Evolutionary conservation across 768 basidiomycete genomes (phyloP), one percentile per base, ranked within the genome.

Genomic region (Xerocomus brunneocitrinus): DNA sequence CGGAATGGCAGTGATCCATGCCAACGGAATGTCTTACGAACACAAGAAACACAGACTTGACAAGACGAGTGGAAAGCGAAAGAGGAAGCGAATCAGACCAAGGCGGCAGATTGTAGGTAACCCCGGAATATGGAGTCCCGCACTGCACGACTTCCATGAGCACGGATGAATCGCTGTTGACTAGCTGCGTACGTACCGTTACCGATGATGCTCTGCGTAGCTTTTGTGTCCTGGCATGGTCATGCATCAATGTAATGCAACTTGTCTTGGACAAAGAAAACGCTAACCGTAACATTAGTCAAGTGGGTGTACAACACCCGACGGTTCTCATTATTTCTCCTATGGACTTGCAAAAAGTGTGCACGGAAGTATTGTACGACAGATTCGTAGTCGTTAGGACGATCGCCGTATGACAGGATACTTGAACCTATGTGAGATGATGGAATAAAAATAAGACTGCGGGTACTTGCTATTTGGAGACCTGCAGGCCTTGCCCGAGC

Each of bases 341-440:
- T 74, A 66, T 91, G 89, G 16, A 88, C 68, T 67, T 92, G 89
- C 55, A 89, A 72, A 72, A 93, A 93, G 61, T 92, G 91, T 34
- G 88, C 85, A 9, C 87, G 85, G 80, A 93, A 92, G 71, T 92
- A 92, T 63, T 87, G 83, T 40, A 89, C 82, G 22, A 89, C 87
- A 5, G 84, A 82, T 53, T 91, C 87, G 62, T 84, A 90, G 61
- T 85, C 86, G 65, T 92, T 91, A n/a, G 80, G 70, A 38, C 89
- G 82, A 57, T 89, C 83, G 27, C 85, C 87, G 58, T 85, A 91
- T 6, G 89, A 91, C 32, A 89, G 82, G 62, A 91, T 91, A 65
- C 87, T 90, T 58, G 42, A 19, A 3, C 24, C 38, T 27, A 32
- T 46, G 49, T 61, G 46, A 63, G 50, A 56, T 35, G 43, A 48